Evolutionary conservation across 2,329 filamentous ascomycete species (phyloP), one percentile per base, ranked within the genome.

Genomic region (Cadophora sp.): DNA sequence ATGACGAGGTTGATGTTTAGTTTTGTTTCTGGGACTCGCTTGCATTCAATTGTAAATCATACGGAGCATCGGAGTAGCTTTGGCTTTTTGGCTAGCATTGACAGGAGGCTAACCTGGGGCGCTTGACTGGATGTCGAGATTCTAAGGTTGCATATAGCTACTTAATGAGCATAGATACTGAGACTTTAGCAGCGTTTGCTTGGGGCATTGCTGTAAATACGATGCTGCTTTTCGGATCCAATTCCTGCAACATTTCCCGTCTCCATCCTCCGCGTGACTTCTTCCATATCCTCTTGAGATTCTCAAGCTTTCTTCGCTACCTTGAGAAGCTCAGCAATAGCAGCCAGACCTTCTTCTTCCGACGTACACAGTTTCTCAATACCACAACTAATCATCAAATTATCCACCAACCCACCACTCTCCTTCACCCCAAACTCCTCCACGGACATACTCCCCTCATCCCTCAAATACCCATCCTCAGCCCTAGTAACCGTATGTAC

Each of bases 361-460:
- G 67, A 66, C 14, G 13, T n/a, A 61, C 70, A 73, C n/a, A 73
- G 36, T 36, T 51, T 66, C 39, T 72, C 67, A 33, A 71, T 53
- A 8, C 70, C 71, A 66, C 71, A 72, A 27, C 64, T 48, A 45
- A 74, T 67, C 72, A 74, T 74, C 59, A 74, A 58, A 60, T 74
- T 74, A 64, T 78, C 79, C 56, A 66, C 66, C 59, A 53, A 79
- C 1, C 70, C 80, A 14, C 80, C 80, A 13, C 80, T 80, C 67
- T 81, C 79, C 18, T 79, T 77, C 5, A 80, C 81, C 68, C 82
- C 81, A 14, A 85, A 78, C 63, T 81, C 79, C 66, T 82, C 80
- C 4, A 84, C 81, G n/a, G 66, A 61, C 71, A 70, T 70, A 11
- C 69, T 69, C 2, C 47, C 48, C 43, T 67, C 68, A 63, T 73